Base-by-base conservation (phyloP, 2,329 filamentous ascomycete genomes). In the Aureobasidium namibiae region DNA sequence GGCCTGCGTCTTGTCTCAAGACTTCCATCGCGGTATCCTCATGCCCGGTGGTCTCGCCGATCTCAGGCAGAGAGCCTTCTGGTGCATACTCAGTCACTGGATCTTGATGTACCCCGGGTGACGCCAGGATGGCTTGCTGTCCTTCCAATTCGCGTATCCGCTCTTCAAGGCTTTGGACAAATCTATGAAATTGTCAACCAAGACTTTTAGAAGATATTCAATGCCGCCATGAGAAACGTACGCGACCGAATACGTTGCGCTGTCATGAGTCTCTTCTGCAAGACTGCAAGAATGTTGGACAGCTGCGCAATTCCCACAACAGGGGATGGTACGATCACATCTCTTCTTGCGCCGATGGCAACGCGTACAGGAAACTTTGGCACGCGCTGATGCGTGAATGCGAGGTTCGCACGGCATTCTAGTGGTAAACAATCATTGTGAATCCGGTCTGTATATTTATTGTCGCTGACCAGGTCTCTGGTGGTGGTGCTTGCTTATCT, bases 321-420 rank as follows among this genome's bases (percentile, higher is more conserved):
- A 64, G 1, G 75, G 75, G 21, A 77, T 61, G 1, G 58, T 61
- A 11, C 72, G 67, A 63, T 77, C 75, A 60, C 75, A 77, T 48
- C 71, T 69, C 67, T 77, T 77, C 64, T 77, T 77, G 23, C 75
- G 65, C 45, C 69, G 70, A 62, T 76, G 72, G 58, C 75, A 77
- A 13, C 75, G 26, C 66, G 74, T 45, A 71, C 74, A 76, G 16
- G 50, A 54, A n/a, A 54, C n/a, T 54, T 44, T 42, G 8, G 50
- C 50, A 31, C 38, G 26, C 50, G 50, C 50, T 13, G 50, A 44
- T 13, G 44, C 38, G 24, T 36, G 24, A 5, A 44, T 11, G n/a
- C 50, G 50, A 44, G 50, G 50, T 33, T 36, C 50, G 23, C 50
- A 54, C 9, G 50, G 50, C 50, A 54, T 54, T 5, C 21, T n/a